phyloP scores from a whole-genome alignment of 768 basidiomycete genomes.

The Boletus reticuloceps region DNA sequence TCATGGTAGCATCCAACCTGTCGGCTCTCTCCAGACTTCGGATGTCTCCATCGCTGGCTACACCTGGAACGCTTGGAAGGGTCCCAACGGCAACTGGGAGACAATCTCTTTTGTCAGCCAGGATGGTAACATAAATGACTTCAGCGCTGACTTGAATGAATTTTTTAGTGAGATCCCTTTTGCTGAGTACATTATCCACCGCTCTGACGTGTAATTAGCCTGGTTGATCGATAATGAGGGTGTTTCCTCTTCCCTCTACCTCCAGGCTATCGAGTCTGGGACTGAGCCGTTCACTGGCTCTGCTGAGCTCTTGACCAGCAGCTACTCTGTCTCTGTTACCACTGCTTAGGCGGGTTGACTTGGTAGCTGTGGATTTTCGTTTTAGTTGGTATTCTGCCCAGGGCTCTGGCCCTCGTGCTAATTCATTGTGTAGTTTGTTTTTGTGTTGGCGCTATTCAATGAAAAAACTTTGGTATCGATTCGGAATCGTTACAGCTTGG shows the following conservation, averaged over 20 bases:
- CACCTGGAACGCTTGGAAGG: conserved; percentile 56
- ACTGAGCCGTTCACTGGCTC: conserved; percentile 54
- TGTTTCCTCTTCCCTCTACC: conserved; percentile 45
- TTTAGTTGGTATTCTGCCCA: not conserved
- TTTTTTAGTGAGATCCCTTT: conserved; percentile 47
- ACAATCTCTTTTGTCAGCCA: conserved; percentile 54
- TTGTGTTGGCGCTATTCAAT: not conserved
- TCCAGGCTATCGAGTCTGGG: conserved; percentile 55
- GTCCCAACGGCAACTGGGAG: conserved; percentile 53
- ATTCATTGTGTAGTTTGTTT: not conserved
- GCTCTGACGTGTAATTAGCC: conserved; percentile 27
- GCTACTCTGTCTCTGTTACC: conserved; percentile 40
- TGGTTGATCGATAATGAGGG: conserved; percentile 47
- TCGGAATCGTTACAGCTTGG: too few relatives aligned
- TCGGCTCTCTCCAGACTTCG: conserved; percentile 46
- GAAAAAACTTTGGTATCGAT: too few relatives aligned
- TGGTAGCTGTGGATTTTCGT: not conserved
- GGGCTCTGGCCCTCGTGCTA: too few relatives aligned
- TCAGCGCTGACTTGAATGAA: conserved; percentile 49
- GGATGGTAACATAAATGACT: conserved; percentile 46
- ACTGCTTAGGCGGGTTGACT: not conserved
- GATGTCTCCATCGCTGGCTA: conserved; percentile 44
- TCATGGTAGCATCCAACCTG: conserved; percentile 47
- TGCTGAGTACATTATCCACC: not conserved
- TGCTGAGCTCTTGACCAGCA: conserved; percentile 43